Conservation (phyloP, 2,329 filamentous ascomycete species). For the Hypoxylon sp. region DNA sequence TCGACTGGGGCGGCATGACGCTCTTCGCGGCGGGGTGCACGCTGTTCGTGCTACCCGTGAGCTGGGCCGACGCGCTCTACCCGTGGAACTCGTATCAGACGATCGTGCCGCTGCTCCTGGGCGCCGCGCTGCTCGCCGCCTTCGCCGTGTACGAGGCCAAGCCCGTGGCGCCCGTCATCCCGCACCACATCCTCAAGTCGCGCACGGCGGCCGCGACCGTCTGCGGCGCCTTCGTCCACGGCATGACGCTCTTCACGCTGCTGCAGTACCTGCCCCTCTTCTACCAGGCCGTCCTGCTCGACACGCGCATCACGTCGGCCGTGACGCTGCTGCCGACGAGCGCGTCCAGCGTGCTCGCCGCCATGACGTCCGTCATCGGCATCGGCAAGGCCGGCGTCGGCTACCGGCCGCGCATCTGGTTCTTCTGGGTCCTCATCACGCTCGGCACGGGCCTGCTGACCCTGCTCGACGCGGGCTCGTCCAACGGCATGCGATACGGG, state of each 20-base stretch:
- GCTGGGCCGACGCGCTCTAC: constrained; percentile 47
- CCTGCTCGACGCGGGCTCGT: constrained; percentile 26
- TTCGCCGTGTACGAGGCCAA: constrained; percentile 46
- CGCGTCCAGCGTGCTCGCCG: constrained; percentile 24
- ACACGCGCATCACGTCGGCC: constrained; percentile 42
- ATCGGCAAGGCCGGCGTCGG: constrained; percentile 27
- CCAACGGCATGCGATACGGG: constrained; percentile 27
- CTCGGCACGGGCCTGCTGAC: too few relatives aligned
- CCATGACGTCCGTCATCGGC: constrained; percentile 28
- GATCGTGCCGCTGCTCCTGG: constrained; percentile 45
- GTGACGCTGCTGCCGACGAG: constrained; percentile 42
- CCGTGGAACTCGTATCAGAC: constrained; percentile 47
- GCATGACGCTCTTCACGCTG: constrained; percentile 42
- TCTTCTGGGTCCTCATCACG: constrained; percentile 36
- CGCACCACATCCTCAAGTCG: constrained; percentile 44
- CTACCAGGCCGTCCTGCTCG: constrained; percentile 46
- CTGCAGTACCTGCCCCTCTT: constrained; percentile 47
- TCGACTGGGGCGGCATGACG: constrained; percentile 47
- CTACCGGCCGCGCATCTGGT: constrained; percentile 37
- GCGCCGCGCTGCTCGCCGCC: constrained; percentile 37
- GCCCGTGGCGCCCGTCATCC: constrained; percentile 44
- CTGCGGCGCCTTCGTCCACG: constrained; percentile 43
- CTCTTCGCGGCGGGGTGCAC: constrained; percentile 40
- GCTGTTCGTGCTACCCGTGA: constrained; percentile 44
- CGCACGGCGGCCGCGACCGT: constrained; percentile 38